phyloP scores from a whole-genome alignment of 306 rosid species.

The Spatholobus suberectus region DNA sequence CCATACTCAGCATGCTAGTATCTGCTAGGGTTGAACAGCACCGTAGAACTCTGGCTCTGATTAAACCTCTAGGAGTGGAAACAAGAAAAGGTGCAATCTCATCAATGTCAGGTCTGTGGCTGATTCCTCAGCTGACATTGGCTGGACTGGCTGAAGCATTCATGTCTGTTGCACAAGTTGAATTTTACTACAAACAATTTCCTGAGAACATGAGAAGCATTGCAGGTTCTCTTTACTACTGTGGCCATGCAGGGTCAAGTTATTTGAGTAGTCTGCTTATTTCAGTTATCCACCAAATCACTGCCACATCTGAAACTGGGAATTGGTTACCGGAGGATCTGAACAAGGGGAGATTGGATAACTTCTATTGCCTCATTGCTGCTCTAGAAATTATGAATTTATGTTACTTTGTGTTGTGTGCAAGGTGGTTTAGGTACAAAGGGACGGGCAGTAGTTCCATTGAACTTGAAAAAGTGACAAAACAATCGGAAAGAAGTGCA shows the following conservation, averaged over 20 bases:
- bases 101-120: slow-evolving; percentile 82
- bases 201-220: slow-evolving; percentile 96
- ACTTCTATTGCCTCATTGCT: slow-evolving; percentile 63
- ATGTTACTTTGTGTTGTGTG: slow-evolving; percentile 64
- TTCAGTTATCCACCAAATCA: slow-evolving; percentile 48
- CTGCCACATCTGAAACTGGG: slow-evolving; percentile 47
- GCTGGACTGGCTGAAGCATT: slow-evolving; percentile 77
- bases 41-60: slow-evolving; percentile 61
- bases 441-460: slow-evolving; percentile 41
- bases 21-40: slow-evolving; percentile 66
- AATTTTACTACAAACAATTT: slow-evolving; percentile 89
- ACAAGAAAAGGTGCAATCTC: slow-evolving; percentile 77
- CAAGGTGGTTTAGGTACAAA: slow-evolving; percentile 77
- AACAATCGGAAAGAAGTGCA: slow-evolving; percentile 44
- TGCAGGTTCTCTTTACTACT: slow-evolving; percentile 70
- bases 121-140: slow-evolving; percentile 74
- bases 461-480: slow-evolving; percentile 42
- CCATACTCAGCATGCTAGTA: slow-evolving; percentile 58
- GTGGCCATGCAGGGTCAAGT: slow-evolving; percentile 66
- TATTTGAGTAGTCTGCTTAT: slow-evolving; percentile 70
- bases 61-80: slow-evolving; percentile 56
- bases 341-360: slow-evolving; percentile 81
- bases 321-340: slow-evolving; percentile 84
- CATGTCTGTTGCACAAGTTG: slow-evolving; percentile 68
- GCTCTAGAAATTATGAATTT: slow-evolving; percentile 55